Base-by-base conservation (phyloP, 2,329 filamentous ascomycete species). In the Fusarium luffae region DNA sequence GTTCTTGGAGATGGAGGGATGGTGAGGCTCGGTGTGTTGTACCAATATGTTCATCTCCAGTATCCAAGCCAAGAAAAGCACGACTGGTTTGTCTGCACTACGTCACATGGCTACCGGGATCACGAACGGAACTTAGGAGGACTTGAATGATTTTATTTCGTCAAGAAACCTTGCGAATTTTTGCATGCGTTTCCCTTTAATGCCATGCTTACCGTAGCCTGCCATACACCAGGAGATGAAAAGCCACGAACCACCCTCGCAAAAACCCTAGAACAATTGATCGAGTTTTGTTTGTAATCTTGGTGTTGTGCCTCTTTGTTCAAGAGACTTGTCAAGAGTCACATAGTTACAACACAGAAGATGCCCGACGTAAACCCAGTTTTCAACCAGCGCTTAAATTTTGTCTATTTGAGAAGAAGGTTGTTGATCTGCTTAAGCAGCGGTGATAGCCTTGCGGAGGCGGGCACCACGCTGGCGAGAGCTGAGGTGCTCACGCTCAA, bases 381-480 rank as follows among this genome's bases (percentile, higher is more conserved):
- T 55, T 66, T 69, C 51, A 70, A 71, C 68, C 68, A 68, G 68
- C 68, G 68, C 68, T 71, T 70, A 66, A 71, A 65, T 71, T 69
- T 70, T 71, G 59, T 69, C 61, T 71, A 69, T 62, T 55, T 68
- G 54, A 59, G 59, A 52, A 59, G 49, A 62, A 60, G 59, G 55
- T 65, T 61, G 63, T 28, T 59, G 60, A 46, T 59, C 51, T 54
- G 63, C 80, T 82, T 89, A 91, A 80, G 89, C 86, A 80, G 87
- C 84, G 75, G 87, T 88, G 81, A 91, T 87, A 80, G 89, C 89
- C 83, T 86, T 84, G 82, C 86, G 88, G 77, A 86, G 78, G 75
- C 87, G 88, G 77, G 84, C 82, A 82, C 93, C 96, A 82, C 94
- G 94, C 90, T 99, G 96, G 88, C 95, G 93, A 80, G 92, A 93